Conservation (phyloP, 202 grass and related monocot species). For the Setaria viridis region DNA sequence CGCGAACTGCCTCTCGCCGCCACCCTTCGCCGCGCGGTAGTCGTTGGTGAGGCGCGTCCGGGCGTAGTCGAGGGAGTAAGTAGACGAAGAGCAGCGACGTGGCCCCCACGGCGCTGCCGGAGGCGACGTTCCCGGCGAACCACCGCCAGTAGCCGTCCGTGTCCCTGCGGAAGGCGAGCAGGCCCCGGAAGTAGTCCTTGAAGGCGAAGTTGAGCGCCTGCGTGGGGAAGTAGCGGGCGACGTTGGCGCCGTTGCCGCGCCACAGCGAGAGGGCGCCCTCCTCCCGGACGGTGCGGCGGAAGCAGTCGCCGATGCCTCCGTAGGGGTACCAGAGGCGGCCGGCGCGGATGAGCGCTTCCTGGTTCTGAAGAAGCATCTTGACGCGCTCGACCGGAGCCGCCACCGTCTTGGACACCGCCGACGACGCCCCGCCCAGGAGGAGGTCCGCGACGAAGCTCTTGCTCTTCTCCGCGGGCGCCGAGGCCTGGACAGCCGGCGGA, state of each 20-base stretch:
- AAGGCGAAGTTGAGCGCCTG: conserved; percentile 82
- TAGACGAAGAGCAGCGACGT: conserved; percentile 70
- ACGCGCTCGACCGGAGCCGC: conserved; percentile 73
- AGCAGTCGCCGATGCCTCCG: conserved; percentile 66
- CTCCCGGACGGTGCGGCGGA: conserved; percentile 57
- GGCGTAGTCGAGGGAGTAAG: conserved; percentile 60
- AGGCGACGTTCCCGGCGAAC: conserved; percentile 89
- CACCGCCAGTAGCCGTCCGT: conserved; percentile 82
- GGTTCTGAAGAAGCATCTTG: conserved; percentile 70
- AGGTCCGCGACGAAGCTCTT: conserved; percentile 50
- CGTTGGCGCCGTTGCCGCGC: conserved; percentile 70
- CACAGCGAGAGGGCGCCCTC: conserved; percentile 60
- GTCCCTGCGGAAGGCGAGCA: conserved; percentile 78
- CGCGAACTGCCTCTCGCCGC: conserved; percentile 62
- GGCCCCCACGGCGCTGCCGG: conserved; percentile 63
- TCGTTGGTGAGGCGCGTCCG: conserved; percentile 61
- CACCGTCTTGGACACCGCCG: conserved; percentile 67
- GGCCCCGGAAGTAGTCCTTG: conserved; percentile 90
- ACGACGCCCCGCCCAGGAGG: conserved; percentile 63
- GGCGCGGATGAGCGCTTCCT: conserved; percentile 63
- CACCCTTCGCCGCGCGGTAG: conserved; percentile 48
- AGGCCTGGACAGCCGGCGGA: conserved; percentile 39
- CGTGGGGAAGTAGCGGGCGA: conserved; percentile 92
- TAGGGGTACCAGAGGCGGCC: conserved; percentile 60
- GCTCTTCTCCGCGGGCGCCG: conserved; percentile 57